Evolutionary conservation across 2,329 filamentous ascomycete genomes (phyloP).

Genomic region (Graphiopsis chlorocephala): DNA sequence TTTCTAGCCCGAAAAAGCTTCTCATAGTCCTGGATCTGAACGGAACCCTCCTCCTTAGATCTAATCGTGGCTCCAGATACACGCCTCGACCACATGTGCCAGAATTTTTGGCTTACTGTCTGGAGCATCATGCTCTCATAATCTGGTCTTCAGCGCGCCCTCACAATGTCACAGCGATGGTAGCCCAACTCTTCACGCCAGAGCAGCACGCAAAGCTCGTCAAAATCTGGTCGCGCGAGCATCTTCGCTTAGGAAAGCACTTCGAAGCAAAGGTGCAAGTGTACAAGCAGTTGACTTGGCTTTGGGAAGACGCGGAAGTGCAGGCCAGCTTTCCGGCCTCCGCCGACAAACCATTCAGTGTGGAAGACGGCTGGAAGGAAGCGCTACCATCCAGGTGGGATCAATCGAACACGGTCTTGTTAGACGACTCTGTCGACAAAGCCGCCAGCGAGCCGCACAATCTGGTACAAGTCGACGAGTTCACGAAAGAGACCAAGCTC

Average conservation of each 20-base stretch:
- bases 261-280: constrained; percentile 74
- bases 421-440: constrained; percentile 83
- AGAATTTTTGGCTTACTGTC: constrained; percentile 69
- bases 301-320: constrained; percentile 61
- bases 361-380: constrained; percentile 19
- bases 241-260: constrained; percentile 58
- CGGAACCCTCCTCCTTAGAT: constrained; percentile 77
- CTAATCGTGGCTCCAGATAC: constrained; percentile 35
- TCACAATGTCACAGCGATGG: constrained; percentile 68
- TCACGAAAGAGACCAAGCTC: constrained; percentile 47
- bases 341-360: constrained; percentile 3
- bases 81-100: constrained; percentile 63
- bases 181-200: constrained; percentile 60
- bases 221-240: constrained; percentile 75
- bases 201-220: constrained; percentile 55
- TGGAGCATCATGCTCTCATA: constrained; percentile 67
- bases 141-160: constrained; percentile 80
- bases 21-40: constrained; percentile 91
- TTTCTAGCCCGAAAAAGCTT: constrained; percentile 42
- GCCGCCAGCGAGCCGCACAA: constrained; percentile 81
- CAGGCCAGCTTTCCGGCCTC: constrained; percentile 42
- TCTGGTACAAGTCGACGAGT: constrained; percentile 76
- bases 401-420: constrained; percentile 82
- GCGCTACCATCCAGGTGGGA: constrained; percentile 57
- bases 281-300: constrained; percentile 75